Evolutionary conservation across 2,329 filamentous ascomycete species (phyloP), one percentile per base, ranked within the genome.

Genomic region (Diaporthe velutina): DNA sequence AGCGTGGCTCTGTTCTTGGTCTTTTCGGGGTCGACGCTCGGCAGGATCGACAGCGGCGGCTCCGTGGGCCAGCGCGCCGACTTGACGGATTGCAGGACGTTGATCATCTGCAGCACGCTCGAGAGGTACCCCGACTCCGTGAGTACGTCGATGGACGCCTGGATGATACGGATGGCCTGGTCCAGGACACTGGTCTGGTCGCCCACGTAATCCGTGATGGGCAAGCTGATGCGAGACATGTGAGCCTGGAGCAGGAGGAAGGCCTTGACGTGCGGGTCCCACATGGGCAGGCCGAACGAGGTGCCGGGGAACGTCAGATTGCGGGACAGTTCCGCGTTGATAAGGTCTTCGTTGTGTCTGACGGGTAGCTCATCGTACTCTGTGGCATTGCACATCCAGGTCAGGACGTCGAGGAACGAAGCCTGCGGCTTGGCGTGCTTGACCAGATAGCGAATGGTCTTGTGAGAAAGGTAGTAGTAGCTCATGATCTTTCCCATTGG

Each of bases 291-390:
- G 13, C 92, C 92, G 70, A 97, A 91, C 5, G 85, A 83, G 25
- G 84, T 84, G 7, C 87, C 90, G 0, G 88, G 85, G 75, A 90
- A 88, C 0, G 95, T 94, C 0, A 99, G 86, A 76, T 95, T 95
- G 74, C 92, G 91, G 9, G 95, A 95, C 4, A 99, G 88, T 78
- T 98, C 95, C 5, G 91, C 94, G 82, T 99, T 99, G 87, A 99
- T 95, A 58, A 99, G 91, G 81, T 99, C 97, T 85, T 99, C 97
- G 81, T 99, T 99, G 85, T 99, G 97, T 8, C 97, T 95, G 33
- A 99, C 97, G 0, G 97, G 97, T 0, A 99, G 91, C 85, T 99
- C 97, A 81, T 99, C 96, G 84, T 98, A 99, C 86, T 99, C 97
- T 2, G 94, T 95, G 1, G 97, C 97, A 70, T 92, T 91, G 76